These are phyloP conservation scores for Cladosporium austrohemisphaericum DNA, from an alignment of 2,329 filamentous ascomycete species.

Conservation along the genomic window DNA sequence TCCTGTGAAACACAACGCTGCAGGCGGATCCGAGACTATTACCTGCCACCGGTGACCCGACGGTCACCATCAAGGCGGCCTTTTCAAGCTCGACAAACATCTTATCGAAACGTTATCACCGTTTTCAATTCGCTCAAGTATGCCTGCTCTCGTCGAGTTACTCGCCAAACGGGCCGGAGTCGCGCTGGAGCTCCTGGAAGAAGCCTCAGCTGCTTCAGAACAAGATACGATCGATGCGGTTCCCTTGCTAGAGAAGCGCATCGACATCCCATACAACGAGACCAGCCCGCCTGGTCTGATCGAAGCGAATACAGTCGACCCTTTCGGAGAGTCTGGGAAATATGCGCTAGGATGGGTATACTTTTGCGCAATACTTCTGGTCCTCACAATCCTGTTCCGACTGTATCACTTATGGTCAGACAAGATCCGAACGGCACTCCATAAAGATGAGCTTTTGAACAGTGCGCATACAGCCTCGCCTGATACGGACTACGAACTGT, in stretches of 20 bases:
- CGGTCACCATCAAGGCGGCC: slow-evolving; percentile 14
- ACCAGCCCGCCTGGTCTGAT: slow-evolving; percentile 54
- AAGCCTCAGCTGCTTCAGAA: slow-evolving; percentile 10
- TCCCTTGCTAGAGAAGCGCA: slow-evolving; percentile 37
- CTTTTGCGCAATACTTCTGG: slow-evolving; percentile 71
- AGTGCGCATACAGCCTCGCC: slow-evolving; percentile 57
- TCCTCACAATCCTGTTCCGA: slow-evolving; percentile 63
- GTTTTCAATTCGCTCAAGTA: slow-evolving; percentile 15
- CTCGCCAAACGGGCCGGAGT: slow-evolving; percentile 28
- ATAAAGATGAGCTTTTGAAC: slow-evolving; percentile 75
- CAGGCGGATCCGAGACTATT: neutral
- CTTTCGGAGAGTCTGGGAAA: slow-evolving; percentile 77
- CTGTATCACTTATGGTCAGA: slow-evolving; percentile 90
- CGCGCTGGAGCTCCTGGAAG: slow-evolving; percentile 20
- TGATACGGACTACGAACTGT: slow-evolving; percentile 59
- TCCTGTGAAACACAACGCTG: slow-evolving; percentile 6
- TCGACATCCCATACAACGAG: slow-evolving; percentile 54
- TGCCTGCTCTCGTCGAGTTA: slow-evolving; percentile 30
- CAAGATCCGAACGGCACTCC: slow-evolving; percentile 83
- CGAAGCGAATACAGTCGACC: slow-evolving; percentile 61
- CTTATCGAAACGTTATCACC: neutral
- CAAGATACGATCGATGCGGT: slow-evolving; percentile 13
- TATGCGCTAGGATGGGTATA: slow-evolving; percentile 87
- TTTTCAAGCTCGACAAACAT: neutral
- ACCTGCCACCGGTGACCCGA: slow-evolving; percentile 1